Evolutionary conservation across 257 asterid genomes (phyloP), one percentile per base, ranked within the genome.

Genomic region (Verbena officinalis): DNA sequence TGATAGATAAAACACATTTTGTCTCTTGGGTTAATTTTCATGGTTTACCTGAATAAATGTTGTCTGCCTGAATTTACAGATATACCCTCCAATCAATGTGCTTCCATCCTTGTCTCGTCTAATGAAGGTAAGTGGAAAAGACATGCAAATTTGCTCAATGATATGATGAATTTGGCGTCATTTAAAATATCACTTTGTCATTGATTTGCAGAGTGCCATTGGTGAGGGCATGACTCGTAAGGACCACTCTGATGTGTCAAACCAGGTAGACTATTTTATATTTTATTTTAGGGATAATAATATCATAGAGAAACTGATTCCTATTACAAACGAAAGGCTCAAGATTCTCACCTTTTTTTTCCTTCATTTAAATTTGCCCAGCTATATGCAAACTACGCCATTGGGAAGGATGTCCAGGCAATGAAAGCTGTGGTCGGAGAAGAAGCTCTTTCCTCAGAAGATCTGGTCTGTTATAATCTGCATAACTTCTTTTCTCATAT

Each of bases 181-280:
- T 33, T 30, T 61, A 55, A 4, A 55, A 52, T 54, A 55, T 55
- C 55, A 59, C 52, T 36, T 20, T 50, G 65, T 59, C 19, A 36
- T 23, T 57, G 34, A 50, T 65, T 65, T 75, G 71, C 88, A 93
- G 97, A 93, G 97, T 83, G 97, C 97, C 77, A 93, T 93, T 73
- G 98, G 98, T 59, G 97, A 93, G 82, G 98, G 98, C 69, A 92
- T 92, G 98, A 92, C 98, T 33, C 91, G 97, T 59, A 80, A 84
- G 80, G 98, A 92, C 75, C 98, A 92, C 73, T 79, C 98, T 27
- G 98, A 92, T 68, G 98, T 92, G 63, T 92, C 98, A 61, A 92
- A 92, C 83, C 98, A 91, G 92, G 98, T 85, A 67, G 40, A 33
- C 44, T 6, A 14, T 27, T 54, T 59, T 36, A 21, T 51, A 15